Conservation (phyloP, 805 yeast species). For the Saturnispora saitoi region DNA sequence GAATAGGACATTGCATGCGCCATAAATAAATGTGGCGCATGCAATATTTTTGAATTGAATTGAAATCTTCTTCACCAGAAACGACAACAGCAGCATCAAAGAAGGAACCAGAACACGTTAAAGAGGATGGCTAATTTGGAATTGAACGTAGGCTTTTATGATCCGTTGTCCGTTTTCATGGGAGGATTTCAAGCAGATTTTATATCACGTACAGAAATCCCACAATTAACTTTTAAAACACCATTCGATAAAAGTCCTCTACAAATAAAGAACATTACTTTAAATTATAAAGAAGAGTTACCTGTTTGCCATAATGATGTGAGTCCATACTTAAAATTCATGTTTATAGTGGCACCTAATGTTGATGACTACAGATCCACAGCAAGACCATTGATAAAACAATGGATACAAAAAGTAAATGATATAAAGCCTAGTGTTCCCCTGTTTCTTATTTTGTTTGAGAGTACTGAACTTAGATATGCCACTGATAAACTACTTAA, state of each 20-base stretch:
- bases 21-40: neutral
- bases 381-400: constrained; percentile 72
- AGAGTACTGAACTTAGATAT: constrained; percentile 20
- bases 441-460: constrained; percentile 46
- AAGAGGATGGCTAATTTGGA: constrained; percentile 4
- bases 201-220: constrained; percentile 29
- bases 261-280: constrained; percentile 52
- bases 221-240: constrained; percentile 5
- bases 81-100: neutral
- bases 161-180: constrained; percentile 58
- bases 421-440: constrained; percentile 45
- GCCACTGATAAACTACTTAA: constrained; percentile 23
- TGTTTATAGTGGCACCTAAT: constrained; percentile 58
- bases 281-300: constrained; percentile 49
- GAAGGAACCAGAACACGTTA: neutral
- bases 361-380: constrained; percentile 70
- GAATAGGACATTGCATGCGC: neutral
- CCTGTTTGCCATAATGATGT: constrained; percentile 25
- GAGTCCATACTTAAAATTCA: constrained; percentile 43
- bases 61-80: neutral
- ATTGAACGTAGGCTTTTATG: constrained; percentile 51
- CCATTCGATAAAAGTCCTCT: constrained; percentile 40
- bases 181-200: constrained; percentile 35
- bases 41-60: neutral
- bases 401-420: constrained; percentile 56